phyloP scores from a whole-genome alignment of 352 stramenopile genomes.

The Globisporangium cederbergense region DNA sequence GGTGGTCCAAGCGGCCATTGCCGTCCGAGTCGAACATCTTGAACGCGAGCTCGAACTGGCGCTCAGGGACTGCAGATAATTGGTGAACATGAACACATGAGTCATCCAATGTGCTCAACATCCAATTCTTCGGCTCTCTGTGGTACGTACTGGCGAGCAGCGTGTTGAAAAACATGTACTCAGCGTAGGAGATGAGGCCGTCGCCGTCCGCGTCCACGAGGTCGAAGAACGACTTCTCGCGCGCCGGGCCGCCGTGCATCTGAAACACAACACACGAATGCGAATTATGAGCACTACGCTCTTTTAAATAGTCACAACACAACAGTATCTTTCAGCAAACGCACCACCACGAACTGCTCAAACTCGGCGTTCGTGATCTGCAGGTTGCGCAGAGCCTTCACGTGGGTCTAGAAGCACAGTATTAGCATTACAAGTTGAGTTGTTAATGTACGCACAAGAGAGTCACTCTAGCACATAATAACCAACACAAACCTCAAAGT shows the following conservation, averaged over 20 bases:
- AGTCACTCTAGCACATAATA: neutral
- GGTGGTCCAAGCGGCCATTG: slow-evolving; percentile 76
- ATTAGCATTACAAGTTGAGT: too few relatives aligned
- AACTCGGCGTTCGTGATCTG: slow-evolving; percentile 84
- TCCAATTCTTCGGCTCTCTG: neutral
- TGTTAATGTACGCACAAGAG: neutral
- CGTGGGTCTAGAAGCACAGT: slow-evolving; percentile 46
- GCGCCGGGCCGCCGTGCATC: slow-evolving; percentile 58
- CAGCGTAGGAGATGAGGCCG: slow-evolving; percentile 82
- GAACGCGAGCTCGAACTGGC: slow-evolving; percentile 86
- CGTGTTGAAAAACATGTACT: slow-evolving; percentile 91
- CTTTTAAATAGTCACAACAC: neutral
- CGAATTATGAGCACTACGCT: neutral
- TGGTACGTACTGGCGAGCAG: slow-evolving; percentile 70
- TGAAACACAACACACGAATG: slow-evolving; percentile 2
- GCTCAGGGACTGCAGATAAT: slow-evolving; percentile 57
- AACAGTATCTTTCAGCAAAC: neutral
- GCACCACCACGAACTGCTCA: slow-evolving; percentile 66
- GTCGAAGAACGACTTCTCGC: slow-evolving; percentile 76
- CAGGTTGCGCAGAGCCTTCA: slow-evolving; percentile 66
- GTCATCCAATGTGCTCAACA: too few relatives aligned
- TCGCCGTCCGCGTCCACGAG: slow-evolving; percentile 84
- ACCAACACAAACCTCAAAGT: slow-evolving; percentile 47
- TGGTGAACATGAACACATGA: neutral
- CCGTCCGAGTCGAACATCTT: slow-evolving; percentile 88